These are phyloP conservation scores for Penicillium herquei DNA, from an alignment of 495 filamentous ascomycete genomes.

Conservation along the genomic window DNA sequence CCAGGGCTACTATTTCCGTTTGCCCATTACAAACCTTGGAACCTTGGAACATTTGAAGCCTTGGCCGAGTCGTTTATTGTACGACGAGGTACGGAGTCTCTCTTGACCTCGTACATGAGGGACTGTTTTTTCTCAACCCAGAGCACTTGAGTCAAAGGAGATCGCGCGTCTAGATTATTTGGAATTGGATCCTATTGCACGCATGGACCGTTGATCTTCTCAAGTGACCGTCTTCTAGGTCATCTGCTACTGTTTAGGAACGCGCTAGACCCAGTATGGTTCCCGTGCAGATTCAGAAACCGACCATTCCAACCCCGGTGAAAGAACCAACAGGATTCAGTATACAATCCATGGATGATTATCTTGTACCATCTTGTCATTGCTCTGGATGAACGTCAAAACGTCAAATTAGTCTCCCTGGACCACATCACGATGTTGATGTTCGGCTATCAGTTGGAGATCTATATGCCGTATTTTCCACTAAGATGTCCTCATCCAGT, in stretches of 20 bases:
- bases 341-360: constrained; percentile 1
- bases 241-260: constrained; percentile 29
- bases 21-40: constrained; percentile 12
- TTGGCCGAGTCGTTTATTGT: constrained; percentile 16
- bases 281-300: constrained; percentile 21
- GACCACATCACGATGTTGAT: too few relatives aligned
- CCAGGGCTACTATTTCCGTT: constrained; percentile 8
- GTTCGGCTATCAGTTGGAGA: not conserved
- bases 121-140: not conserved
- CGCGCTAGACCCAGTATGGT: constrained; percentile 15
- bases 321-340: not conserved
- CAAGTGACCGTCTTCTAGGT: constrained; percentile 34
- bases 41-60: too few relatives aligned
- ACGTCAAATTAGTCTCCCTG: too few relatives aligned
- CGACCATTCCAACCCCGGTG: constrained; percentile 13
- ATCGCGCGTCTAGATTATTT: constrained; percentile 18
- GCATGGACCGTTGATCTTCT: constrained; percentile 42
- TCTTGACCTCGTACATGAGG: constrained; percentile 19
- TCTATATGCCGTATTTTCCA: too few relatives aligned
- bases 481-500: constrained; percentile 3
- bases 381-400: not conserved
- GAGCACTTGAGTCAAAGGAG: constrained; percentile 4
- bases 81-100: constrained; percentile 13
- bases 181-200: constrained; percentile 9
- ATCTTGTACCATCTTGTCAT: not conserved